Conservation (phyloP, 148 eudicot species). For the Cornus suecica region DNA sequence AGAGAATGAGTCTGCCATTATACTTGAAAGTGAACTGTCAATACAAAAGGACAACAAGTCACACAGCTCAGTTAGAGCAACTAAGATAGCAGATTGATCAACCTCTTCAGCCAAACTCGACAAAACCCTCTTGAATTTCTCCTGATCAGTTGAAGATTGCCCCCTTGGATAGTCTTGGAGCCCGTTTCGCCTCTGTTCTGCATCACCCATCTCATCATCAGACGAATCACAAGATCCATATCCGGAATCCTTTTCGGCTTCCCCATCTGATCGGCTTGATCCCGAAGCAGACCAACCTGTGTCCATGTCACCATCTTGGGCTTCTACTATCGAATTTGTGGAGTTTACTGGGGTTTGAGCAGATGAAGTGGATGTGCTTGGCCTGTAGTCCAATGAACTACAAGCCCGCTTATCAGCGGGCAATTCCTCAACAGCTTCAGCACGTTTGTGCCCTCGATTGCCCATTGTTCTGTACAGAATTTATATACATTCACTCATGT, state of each 20-base stretch:
- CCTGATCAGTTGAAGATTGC: slow-evolving; percentile 45
- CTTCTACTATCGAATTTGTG: slow-evolving; percentile 26
- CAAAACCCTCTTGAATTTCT: slow-evolving; percentile 48
- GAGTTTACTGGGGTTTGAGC: slow-evolving; percentile 39
- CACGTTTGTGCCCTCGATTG: slow-evolving; percentile 78
- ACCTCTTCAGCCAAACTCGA: slow-evolving; percentile 53
- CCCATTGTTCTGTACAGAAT: slow-evolving; percentile 34
- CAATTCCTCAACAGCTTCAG: slow-evolving; percentile 54
- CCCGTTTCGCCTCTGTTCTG: slow-evolving; percentile 40
- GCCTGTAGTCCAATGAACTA: slow-evolving; percentile 63
- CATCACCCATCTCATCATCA: slow-evolving; percentile 48
- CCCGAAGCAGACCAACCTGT: slow-evolving; percentile 73
- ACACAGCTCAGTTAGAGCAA: slow-evolving; percentile 78
- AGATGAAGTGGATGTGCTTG: slow-evolving; percentile 67
- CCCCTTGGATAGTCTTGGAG: slow-evolving; percentile 52
- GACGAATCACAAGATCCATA: slow-evolving; percentile 89
- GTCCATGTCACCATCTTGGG: slow-evolving; percentile 66
- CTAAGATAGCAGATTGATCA: slow-evolving; percentile 60
- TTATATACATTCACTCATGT: neutral
- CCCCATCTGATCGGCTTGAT: slow-evolving; percentile 73
- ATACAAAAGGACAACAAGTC: slow-evolving; percentile 71
- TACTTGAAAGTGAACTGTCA: slow-evolving; percentile 57
- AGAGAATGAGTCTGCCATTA: slow-evolving; percentile 56
- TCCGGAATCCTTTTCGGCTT: slow-evolving; percentile 65
- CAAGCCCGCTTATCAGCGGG: slow-evolving; percentile 90